Evolutionary conservation across 495 filamentous ascomycete species (phyloP), one percentile per base, ranked within the genome.

Genomic region (Parathielavia hyrcaniae): DNA sequence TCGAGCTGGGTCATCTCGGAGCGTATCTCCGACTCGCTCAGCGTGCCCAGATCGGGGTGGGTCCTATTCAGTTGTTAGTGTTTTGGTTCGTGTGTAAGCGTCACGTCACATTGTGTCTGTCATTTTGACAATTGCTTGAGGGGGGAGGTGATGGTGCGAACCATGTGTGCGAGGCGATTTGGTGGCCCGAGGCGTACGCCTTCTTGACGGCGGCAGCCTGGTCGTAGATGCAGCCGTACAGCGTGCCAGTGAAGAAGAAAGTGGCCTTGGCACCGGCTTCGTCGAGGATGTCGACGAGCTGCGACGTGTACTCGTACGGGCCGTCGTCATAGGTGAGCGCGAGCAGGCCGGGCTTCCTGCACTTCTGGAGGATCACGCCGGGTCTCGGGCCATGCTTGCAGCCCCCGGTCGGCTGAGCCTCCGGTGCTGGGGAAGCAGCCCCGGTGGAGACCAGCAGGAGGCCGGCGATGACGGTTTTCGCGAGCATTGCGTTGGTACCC

Each of bases 281-380:
- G 48, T 81, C 80, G 32, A 91, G 79, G 39, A 86, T 69, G 64
- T 90, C 81, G 30, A 91, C 74, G 23, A 91, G 76, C 50, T 81
- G 75, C 9, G 65, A 67, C 0, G 87, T 90, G 69, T 86, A 89
- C 35, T 78, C 71, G 49, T 82, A 84, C 10, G 88, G 86, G 0
- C 88, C 88, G 63, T 91, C 88, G 53, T 90, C 87, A 67, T 81
- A 91, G 0, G 88, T 89, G 41, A 78, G 61, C 2, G 74, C 71
- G 13, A 78, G 66, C 58, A 73, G 66, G 26, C 73, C 73, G 1
- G 75, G 70, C 55, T 64, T 67, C 51, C 60, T 59, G 68, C 75
- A 78, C 46, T 72, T 67, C 23, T 64, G 70, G 52, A 77, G 73
- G 40, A 78, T 71, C 26, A 65, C 63, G 10, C 75, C 75, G 1